Percentiles rank a stretch among this genome's conserved stretches.
Evolutionary conservation across 345 rosid species (phyloP).

Genomic region (Heritiera littoralis): DNA sequence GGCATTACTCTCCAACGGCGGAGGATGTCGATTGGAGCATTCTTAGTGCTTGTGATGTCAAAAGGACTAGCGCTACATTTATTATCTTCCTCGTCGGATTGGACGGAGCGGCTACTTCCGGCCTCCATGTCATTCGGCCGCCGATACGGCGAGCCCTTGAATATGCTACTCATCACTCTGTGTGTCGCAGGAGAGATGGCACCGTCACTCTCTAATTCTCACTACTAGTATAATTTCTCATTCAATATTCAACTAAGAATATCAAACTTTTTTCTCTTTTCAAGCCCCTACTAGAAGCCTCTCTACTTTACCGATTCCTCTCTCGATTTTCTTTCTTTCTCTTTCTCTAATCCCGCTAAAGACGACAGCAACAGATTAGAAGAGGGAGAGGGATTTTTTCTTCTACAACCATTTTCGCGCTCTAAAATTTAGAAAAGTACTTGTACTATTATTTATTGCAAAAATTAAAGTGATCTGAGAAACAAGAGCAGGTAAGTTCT

Average conservation of each 20-base stretch:
- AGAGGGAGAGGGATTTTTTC: neutral
- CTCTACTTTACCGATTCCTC: neutral
- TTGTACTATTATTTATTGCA: neutral
- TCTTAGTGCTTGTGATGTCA: constrained; percentile 66
- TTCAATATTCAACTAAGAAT: neutral
- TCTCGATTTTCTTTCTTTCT: neutral
- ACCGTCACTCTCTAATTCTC: constrained; percentile 33
- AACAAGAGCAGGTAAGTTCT: neutral
- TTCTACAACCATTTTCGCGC: neutral
- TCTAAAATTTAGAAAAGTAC: neutral
- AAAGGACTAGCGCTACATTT: constrained; percentile 52
- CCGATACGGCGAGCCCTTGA: constrained; percentile 41
- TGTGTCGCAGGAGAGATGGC: constrained; percentile 68
- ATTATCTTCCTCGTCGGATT: constrained; percentile 23
- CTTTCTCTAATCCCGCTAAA: too few species aligned
- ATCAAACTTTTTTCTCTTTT: neutral
- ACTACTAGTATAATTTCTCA: neutral
- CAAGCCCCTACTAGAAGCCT: neutral
- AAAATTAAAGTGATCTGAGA: neutral
- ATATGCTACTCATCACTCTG: constrained; percentile 34
- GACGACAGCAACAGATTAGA: neutral
- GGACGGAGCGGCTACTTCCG: constrained; percentile 33
- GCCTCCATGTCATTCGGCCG: constrained; percentile 53
- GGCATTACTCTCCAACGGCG: constrained; percentile 82
- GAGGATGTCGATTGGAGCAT: constrained; percentile 63